These are phyloP conservation scores for Hibiscus syriacus DNA, from an alignment of 345 rosid genomes.

Conservation along the genomic window DNA sequence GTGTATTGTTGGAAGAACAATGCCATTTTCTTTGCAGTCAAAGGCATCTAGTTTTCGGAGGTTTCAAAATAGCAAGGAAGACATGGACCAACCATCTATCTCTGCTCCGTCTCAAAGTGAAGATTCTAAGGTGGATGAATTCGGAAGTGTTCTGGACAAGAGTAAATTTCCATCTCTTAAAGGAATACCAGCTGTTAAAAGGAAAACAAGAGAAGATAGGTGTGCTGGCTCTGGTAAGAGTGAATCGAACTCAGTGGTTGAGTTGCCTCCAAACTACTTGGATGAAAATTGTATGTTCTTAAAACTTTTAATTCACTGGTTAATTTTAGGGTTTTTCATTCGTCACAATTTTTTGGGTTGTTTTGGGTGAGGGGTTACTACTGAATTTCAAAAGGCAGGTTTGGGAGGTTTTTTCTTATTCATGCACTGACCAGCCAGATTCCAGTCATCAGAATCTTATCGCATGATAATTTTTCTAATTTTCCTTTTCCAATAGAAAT, in stretches of 20 bases:
- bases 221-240: conserved; percentile 36
- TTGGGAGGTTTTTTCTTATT: too few relatives aligned
- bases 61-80: conserved; percentile 53
- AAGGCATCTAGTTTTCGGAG: conserved; percentile 51
- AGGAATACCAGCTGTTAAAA: conserved; percentile 43
- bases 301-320: neutral
- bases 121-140: conserved; percentile 37
- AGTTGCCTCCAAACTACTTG: conserved; percentile 43
- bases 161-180: conserved; percentile 32
- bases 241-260: conserved; percentile 36
- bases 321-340: too few relatives aligned
- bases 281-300: conserved; percentile 59
- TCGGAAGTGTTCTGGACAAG: conserved; percentile 33
- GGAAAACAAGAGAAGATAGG: conserved; percentile 49
- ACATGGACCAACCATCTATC: conserved; percentile 42
- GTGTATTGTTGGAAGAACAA: conserved; percentile 74
- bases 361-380: too few relatives aligned
- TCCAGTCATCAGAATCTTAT: too few relatives aligned
- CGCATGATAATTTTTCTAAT: neutral
- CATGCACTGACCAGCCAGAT: too few relatives aligned
- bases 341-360: too few relatives aligned
- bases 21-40: conserved; percentile 95
- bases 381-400: too few relatives aligned
- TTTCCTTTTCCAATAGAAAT: neutral
- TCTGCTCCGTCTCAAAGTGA: conserved; percentile 37